phyloP scores from a whole-genome alignment of 2,329 filamentous ascomycete genomes.

The Penicillium sp. region DNA sequence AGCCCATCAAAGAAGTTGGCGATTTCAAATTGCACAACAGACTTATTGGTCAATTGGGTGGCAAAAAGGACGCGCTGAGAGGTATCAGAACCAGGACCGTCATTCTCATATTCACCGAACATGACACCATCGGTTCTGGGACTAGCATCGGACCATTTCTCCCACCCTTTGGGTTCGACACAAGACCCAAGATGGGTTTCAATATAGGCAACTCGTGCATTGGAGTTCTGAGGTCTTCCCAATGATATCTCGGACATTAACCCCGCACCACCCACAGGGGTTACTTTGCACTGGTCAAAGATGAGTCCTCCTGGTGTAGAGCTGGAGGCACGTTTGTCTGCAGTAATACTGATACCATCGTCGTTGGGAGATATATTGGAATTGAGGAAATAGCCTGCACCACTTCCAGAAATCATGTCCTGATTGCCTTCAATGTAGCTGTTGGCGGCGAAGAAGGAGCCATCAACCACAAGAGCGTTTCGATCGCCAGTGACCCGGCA shows the following conservation, averaged over 20 bases:
- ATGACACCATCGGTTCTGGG: slow-evolving; percentile 27
- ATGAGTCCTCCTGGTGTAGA: slow-evolving; percentile 38
- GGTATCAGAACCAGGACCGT: slow-evolving; percentile 34
- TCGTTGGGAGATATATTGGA: slow-evolving; percentile 38
- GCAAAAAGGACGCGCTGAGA: slow-evolving; percentile 38
- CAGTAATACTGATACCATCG: slow-evolving; percentile 37
- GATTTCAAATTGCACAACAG: slow-evolving; percentile 42
- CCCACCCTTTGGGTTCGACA: slow-evolving; percentile 27
- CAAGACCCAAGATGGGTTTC: slow-evolving; percentile 11
- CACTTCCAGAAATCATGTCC: slow-evolving; percentile 47
- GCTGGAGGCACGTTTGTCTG: slow-evolving; percentile 40
- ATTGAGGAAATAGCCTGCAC: slow-evolving; percentile 45
- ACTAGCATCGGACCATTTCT: slow-evolving; percentile 27
- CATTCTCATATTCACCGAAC: slow-evolving; percentile 40
- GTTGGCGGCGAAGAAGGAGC: slow-evolving; percentile 42
- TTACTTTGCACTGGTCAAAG: slow-evolving; percentile 38
- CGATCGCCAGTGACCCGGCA: slow-evolving; percentile 41
- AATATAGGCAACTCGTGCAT: slow-evolving; percentile 18
- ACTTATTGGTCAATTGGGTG: slow-evolving; percentile 35
- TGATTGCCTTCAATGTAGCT: slow-evolving; percentile 42
- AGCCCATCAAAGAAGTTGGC: slow-evolving; percentile 42
- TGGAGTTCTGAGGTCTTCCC: slow-evolving; percentile 13
- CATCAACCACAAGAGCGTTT: slow-evolving; percentile 38
- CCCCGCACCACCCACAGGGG: slow-evolving; percentile 25
- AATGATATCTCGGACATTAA: slow-evolving; percentile 10